phyloP scores from a whole-genome alignment of 768 basidiomycete species.

The Austroboletus eburneus region DNA sequence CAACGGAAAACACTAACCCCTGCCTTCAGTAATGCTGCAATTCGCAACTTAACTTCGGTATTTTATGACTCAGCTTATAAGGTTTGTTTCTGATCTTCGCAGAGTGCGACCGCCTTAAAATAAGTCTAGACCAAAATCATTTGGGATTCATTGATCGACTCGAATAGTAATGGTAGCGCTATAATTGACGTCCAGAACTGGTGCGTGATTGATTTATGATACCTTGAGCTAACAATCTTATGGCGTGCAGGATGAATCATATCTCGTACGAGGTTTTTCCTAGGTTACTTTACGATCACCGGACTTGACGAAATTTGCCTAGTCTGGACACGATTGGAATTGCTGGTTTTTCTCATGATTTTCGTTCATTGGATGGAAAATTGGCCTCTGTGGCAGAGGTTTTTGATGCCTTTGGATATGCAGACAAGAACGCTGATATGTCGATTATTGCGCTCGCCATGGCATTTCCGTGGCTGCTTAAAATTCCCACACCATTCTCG shows the following conservation, averaged over 20 bases:
- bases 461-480: constrained; percentile 29
- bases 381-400: constrained; percentile 19
- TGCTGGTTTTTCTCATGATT: constrained; percentile 44
- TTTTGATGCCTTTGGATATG: constrained; percentile 27
- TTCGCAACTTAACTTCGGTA: constrained; percentile 33
- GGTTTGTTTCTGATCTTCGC: constrained; percentile 17
- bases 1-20: constrained; percentile 38
- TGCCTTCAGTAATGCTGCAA: constrained; percentile 39
- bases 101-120: constrained; percentile 6
- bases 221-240: neutral
- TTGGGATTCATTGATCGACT: constrained; percentile 31
- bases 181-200: constrained; percentile 48
- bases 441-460: constrained; percentile 23
- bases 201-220: constrained; percentile 18
- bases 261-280: constrained; percentile 33
- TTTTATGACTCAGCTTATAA: constrained; percentile 43
- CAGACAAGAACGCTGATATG: constrained; percentile 8
- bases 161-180: constrained; percentile 19
- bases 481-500: constrained; percentile 28
- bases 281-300: neutral
- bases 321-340: constrained; percentile 44
- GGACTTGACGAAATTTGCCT: neutral
- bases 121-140: constrained; percentile 23
- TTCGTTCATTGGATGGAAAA: constrained; percentile 38
- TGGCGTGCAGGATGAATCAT: constrained; percentile 38